Percentiles rank a stretch among this genome's conserved stretches.
phyloP scores from a whole-genome alignment of 495 filamentous ascomycete species.

The Aspergillus nanangensis region DNA sequence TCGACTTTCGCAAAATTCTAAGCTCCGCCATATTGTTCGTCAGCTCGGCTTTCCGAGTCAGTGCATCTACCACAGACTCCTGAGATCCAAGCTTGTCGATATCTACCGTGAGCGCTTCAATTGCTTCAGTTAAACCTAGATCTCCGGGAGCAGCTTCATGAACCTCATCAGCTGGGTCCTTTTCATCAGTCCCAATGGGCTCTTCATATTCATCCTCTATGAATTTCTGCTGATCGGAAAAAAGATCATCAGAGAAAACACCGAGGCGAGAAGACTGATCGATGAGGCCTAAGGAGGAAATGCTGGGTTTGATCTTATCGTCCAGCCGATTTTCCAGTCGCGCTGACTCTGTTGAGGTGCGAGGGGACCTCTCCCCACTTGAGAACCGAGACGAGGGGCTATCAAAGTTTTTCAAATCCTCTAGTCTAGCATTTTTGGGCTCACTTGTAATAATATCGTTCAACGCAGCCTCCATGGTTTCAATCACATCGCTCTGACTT shows the following conservation, averaged over 20 bases:
- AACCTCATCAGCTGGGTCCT: conserved; percentile 72
- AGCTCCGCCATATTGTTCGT: conserved; percentile 95
- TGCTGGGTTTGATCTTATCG: conserved; percentile 69
- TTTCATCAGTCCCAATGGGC: conserved; percentile 52
- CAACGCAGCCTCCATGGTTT: conserved; percentile 92
- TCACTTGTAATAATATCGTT: conserved; percentile 89
- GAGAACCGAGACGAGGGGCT: conserved; percentile 36
- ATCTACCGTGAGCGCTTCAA: conserved; percentile 75
- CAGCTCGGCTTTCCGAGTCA: conserved; percentile 90
- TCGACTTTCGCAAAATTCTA: conserved; percentile 89
- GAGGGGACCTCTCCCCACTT: conserved; percentile 47
- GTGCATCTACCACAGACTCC: conserved; percentile 84
- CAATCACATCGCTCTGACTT: conserved; percentile 58
- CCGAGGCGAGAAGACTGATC: conserved; percentile 74
- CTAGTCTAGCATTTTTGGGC: conserved; percentile 56
- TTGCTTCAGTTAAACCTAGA: conserved; percentile 88
- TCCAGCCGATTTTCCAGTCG: conserved; percentile 31
- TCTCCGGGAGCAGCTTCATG: conserved; percentile 96
- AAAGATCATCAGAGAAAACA: conserved; percentile 94
- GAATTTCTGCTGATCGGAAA: conserved; percentile 84
- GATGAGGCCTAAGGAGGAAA: conserved; percentile 87
- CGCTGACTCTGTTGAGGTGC: conserved; percentile 54
- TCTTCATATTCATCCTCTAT: conserved; percentile 83
- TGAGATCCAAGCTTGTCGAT: conserved; percentile 87
- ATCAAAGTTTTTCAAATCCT: conserved; percentile 56